Evolutionary conservation across 257 asterid genomes (phyloP).

Genomic region (Lantana camara): DNA sequence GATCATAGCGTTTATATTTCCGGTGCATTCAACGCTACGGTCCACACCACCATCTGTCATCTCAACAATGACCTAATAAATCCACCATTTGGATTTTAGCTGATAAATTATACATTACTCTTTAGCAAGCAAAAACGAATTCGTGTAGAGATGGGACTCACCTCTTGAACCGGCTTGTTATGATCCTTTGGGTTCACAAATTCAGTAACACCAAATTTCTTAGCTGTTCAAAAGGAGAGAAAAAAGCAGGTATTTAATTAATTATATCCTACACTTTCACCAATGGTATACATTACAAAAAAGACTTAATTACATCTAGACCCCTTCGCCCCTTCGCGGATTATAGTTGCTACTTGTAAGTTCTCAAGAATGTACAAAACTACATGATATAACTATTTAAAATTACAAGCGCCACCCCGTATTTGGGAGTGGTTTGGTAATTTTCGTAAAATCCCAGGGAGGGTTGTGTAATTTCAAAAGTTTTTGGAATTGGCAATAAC

Average conservation of each 20-base stretch:
- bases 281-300: not conserved
- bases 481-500: no score
- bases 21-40: constrained; percentile 83
- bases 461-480: no score
- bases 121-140: no score
- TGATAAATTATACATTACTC: no score
- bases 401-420: no score
- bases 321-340: no score
- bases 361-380: no score
- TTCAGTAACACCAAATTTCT: constrained; percentile 75
- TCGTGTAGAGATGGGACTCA: constrained; percentile 1
- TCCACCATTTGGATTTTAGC: not conserved
- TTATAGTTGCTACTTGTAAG: no score
- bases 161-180: constrained; percentile 78
- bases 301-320: no score
- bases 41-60: constrained; percentile 92
- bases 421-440: no score
- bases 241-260: not conserved
- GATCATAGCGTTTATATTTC: constrained; percentile 76
- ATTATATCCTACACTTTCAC: not conserved
- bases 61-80: constrained; percentile 61
- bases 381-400: no score
- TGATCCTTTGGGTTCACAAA: constrained; percentile 83
- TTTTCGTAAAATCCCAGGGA: no score
- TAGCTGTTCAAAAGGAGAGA: constrained; percentile 55